Evolutionary conservation across 495 filamentous ascomycete species (phyloP).

Genomic region (Thermochaetoides thermophila): DNA sequence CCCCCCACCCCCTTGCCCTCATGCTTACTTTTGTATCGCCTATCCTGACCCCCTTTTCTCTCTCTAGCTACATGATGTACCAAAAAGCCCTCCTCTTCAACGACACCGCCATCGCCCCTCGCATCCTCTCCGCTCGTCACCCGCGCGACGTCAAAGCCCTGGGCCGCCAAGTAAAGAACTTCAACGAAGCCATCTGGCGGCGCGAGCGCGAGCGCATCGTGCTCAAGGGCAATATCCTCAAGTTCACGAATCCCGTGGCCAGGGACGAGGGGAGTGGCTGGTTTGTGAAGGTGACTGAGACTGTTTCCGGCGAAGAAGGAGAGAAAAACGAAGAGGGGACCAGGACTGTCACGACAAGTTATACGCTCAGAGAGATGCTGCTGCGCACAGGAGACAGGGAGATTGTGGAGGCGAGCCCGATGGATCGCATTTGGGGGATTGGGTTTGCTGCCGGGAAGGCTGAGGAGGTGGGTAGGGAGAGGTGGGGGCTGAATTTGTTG

Average conservation of each 20-base stretch:
- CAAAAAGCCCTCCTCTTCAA: constrained; percentile 43
- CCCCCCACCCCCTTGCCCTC: too few species aligned
- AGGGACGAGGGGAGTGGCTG: constrained; percentile 5
- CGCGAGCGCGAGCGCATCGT: constrained; percentile 40
- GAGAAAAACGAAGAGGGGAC: not conserved
- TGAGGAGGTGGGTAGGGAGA: constrained; percentile 21
- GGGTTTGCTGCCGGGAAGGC: constrained; percentile 41
- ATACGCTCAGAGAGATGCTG: constrained; percentile 27
- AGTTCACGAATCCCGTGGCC: constrained; percentile 33
- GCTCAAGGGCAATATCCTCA: constrained; percentile 41
- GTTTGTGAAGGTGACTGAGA: not conserved
- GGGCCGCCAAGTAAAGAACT: constrained; percentile 40
- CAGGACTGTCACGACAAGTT: not conserved
- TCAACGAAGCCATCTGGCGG: constrained; percentile 39
- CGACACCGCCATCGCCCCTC: constrained; percentile 18
- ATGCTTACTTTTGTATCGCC: too few species aligned
- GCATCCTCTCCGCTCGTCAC: constrained; percentile 28
- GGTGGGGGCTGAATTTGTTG: constrained; percentile 55
- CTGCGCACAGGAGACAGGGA: constrained; percentile 43
- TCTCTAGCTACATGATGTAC: constrained; percentile 55
- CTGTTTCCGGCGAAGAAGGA: not conserved
- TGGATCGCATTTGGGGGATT: constrained; percentile 53
- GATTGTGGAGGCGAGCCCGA: constrained; percentile 49
- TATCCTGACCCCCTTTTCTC: too few species aligned
- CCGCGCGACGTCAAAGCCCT: constrained; percentile 37